A percentile compares a stretch with the other conserved stretches of the same genome.
Conservation (phyloP, 1,284 basidiomycete genomes). For the Ustilago loliicola region DNA sequence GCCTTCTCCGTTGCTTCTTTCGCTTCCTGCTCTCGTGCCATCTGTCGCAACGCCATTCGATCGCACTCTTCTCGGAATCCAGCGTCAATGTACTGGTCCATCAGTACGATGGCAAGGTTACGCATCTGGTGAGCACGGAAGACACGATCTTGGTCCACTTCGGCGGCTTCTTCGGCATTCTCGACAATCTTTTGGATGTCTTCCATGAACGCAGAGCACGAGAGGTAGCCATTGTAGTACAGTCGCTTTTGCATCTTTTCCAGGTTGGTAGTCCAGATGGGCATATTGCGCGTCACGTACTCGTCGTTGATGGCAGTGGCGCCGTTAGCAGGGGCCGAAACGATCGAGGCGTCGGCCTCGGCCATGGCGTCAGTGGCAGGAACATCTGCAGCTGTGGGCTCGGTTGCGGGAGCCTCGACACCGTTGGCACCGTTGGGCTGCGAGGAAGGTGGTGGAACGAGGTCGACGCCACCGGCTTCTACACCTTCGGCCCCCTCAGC, state of each 20-base stretch:
- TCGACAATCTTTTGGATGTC: conserved; percentile 90
- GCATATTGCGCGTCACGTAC: conserved; percentile 57
- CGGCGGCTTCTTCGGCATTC: conserved; percentile 77
- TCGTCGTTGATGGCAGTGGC: conserved; percentile 17
- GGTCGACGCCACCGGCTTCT: background rate
- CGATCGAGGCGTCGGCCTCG: conserved; percentile 21
- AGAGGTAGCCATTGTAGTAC: conserved; percentile 88
- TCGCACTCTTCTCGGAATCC: conserved; percentile 86
- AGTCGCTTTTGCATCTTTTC: conserved; percentile 90
- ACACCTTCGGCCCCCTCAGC: conserved; percentile 5
- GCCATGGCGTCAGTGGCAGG: conserved; percentile 4
- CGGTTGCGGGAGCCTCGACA: background rate
- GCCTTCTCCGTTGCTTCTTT: conserved; percentile 75
- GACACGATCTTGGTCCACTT: conserved; percentile 80
- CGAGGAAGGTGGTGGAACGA: conserved; percentile 25
- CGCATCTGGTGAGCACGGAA: conserved; percentile 91
- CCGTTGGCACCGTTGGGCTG: conserved; percentile 22
- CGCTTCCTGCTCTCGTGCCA: conserved; percentile 73
- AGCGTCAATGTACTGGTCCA: conserved; percentile 86
- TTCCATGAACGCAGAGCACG: conserved; percentile 86
- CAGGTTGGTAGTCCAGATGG: conserved; percentile 73
- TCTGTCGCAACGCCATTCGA: conserved; percentile 85
- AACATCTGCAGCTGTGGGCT: background rate
- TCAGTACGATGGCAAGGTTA: conserved; percentile 85
- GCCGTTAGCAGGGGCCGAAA: conserved; percentile 12